Evolutionary conservation across 2,329 filamentous ascomycete genomes (phyloP), one percentile per base, ranked within the genome.

Genomic region (Teratosphaeria zuluensis): DNA sequence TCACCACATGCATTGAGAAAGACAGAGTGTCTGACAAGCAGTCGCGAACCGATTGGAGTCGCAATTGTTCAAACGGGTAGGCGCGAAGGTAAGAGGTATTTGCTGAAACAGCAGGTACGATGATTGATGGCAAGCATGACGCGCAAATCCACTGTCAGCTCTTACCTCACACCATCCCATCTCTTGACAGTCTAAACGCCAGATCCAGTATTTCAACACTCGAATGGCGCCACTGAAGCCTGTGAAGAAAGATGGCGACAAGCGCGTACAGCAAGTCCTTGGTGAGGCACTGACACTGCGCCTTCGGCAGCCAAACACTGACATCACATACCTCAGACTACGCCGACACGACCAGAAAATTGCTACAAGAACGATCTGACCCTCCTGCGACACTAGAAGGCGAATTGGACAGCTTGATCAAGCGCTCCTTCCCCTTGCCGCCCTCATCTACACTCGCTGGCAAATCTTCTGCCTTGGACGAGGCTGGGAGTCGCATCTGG

Each of bases 401-500:
- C n/a, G 65, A 67, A 14, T 33, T 68, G 28, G 62, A 65, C 16
- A 54, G 11, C 11, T 55, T 61, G 28, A 59, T 68, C 51, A 63
- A 58, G 48, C 58, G 61, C 4, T 56, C 59, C 0, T 62, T 65
- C 12, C 59, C 64, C 1, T 57, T 62, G 12, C 52, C 63, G 11
- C 46, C 51, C 4, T 54, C 60, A 24, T 54, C 54, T 19, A 30
- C 55, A 11, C 55, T 63, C 8, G 64, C 68, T 4, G 63, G 70
- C 3, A 76, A 70, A 56, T 74, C 76, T 51, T 70, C 74, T 28
- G 77, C 81, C 4, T 73, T 89, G 2, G 85, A 88, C 61, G 70
- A 64, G 4, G 64, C 76, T 6, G 87, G 82, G 58, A 79, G 81
- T 0, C 74, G 76, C 28, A 73, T 90, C 7, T 90, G 87, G 87